Evolutionary conservation across 2,329 filamentous ascomycete genomes (phyloP).

Genomic region (Elsinoe ampelina): DNA sequence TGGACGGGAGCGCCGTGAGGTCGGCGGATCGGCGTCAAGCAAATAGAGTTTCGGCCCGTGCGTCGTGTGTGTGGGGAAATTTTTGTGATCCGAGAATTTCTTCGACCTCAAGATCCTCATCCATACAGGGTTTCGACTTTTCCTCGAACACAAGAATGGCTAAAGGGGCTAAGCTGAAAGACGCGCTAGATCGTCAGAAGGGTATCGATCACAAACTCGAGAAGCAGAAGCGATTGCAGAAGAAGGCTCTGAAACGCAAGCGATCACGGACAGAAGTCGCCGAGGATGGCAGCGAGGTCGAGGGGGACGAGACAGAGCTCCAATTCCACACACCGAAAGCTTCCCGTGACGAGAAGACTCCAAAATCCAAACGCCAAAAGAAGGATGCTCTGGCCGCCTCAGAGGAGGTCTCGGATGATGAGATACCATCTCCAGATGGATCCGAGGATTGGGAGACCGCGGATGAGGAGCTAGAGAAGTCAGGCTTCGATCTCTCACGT

Average conservation of each 20-base stretch:
- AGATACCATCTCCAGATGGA: constrained; percentile 1
- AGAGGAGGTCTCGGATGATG: constrained; percentile 21
- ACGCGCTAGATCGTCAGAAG: constrained; percentile 49
- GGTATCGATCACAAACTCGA: constrained; percentile 64
- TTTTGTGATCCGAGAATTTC: constrained; percentile 5
- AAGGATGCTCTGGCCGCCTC: constrained; percentile 17
- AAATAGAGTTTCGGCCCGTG: not conserved
- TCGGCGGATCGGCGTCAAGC: not conserved
- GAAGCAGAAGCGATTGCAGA: constrained; percentile 47
- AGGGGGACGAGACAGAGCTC: constrained; percentile 17
- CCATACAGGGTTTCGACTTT: not conserved
- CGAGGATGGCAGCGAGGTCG: constrained; percentile 19
- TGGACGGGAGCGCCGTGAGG: not conserved
- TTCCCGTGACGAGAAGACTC: constrained; percentile 17
- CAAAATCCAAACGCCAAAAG: constrained; percentile 18
- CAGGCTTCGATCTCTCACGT: constrained; percentile 26
- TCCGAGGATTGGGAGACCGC: constrained; percentile 23
- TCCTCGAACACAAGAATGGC: constrained; percentile 30
- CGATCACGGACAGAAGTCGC: constrained; percentile 23
- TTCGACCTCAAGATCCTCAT: not conserved
- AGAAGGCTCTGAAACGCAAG: constrained; percentile 44
- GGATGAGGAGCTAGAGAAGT: constrained; percentile 34
- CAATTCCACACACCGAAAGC: constrained; percentile 19
- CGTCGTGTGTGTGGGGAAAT: constrained; percentile 1
- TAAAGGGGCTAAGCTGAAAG: constrained; percentile 47